phyloP scores from a whole-genome alignment of 139 green algal species.

The Asterochloris sp. region DNA sequence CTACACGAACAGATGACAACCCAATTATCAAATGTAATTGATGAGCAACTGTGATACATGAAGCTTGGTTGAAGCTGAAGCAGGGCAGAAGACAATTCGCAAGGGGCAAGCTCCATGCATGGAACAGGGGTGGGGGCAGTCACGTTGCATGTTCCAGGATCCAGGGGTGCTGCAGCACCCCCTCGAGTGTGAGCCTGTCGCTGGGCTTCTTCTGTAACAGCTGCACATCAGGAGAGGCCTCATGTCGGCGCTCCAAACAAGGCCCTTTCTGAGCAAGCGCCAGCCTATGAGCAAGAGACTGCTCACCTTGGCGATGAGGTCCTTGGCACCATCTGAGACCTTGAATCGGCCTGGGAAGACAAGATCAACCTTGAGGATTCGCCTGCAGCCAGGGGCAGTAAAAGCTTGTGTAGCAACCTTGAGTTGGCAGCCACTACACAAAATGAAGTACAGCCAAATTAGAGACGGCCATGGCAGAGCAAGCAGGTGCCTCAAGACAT shows the following conservation, averaged over 20 bases:
- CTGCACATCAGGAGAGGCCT: conserved; percentile 30
- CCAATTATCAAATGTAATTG: too few species aligned
- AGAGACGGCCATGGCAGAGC: too few species aligned
- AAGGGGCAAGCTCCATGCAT: background rate
- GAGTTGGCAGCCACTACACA: too few species aligned
- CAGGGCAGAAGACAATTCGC: background rate
- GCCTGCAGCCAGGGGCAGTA: background rate
- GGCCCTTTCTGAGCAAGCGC: background rate
- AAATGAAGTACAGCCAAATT: too few species aligned
- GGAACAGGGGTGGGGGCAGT: background rate
- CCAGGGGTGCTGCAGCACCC: conserved; percentile 85
- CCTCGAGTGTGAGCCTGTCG: conserved; percentile 60
- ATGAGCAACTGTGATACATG: too few species aligned
- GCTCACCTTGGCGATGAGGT: conserved; percentile 76
- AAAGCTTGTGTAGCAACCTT: too few species aligned
- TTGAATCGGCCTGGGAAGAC: conserved; percentile 65
- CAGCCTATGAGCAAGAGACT: background rate
- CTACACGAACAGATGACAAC: too few species aligned
- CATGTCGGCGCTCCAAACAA: background rate
- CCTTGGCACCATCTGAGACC: conserved; percentile 66
- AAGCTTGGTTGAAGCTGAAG: too few species aligned
- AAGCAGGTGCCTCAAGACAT: too few species aligned
- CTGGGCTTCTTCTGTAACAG: conserved; percentile 77
- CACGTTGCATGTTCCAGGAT: conserved; percentile 55
- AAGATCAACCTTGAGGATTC: conserved; percentile 90